phyloP scores from a whole-genome alignment of 2,329 filamentous ascomycete species.

The Pyrenophora graminea region DNA sequence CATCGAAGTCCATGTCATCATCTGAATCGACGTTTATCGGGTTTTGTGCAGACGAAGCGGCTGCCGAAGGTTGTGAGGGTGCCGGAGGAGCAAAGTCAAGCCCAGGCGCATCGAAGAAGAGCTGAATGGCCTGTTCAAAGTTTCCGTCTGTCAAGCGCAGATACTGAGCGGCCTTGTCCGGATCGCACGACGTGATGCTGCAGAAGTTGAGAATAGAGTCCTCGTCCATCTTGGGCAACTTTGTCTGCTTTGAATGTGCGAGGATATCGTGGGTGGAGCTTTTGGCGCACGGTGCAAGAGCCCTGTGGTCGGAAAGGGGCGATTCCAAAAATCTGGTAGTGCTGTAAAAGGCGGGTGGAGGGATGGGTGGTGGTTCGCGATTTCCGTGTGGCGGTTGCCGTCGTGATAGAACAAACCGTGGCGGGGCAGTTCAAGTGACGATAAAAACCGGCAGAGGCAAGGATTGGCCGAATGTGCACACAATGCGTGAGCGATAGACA shows the following conservation, averaged over 20 bases:
- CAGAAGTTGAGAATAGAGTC: conserved; percentile 76
- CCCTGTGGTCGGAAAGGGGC: background rate
- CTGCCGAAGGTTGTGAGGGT: conserved; percentile 42
- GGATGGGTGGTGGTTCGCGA: conserved; percentile 2
- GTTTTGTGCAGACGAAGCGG: conserved; percentile 53
- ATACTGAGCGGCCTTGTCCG: conserved; percentile 78
- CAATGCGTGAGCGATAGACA: background rate
- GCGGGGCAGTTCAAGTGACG: conserved; percentile 31
- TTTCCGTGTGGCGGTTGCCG: conserved; percentile 14
- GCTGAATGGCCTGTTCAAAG: conserved; percentile 80
- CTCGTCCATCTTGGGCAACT: conserved; percentile 42
- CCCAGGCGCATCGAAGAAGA: conserved; percentile 89
- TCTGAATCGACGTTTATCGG: conserved; percentile 77
- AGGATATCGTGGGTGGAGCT: background rate
- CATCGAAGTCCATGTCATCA: conserved; percentile 63
- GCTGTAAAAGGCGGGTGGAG: background rate
- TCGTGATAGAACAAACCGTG: conserved; percentile 22
- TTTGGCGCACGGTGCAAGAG: background rate
- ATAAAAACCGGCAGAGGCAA: conserved; percentile 12
- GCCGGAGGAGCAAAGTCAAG: conserved; percentile 56
- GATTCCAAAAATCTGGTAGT: background rate
- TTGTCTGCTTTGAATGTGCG: conserved; percentile 1
- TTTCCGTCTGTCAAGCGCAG: conserved; percentile 83
- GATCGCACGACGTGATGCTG: conserved; percentile 75
- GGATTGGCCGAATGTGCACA: background rate